Evolutionary conservation across 768 basidiomycete species (phyloP), one percentile per base, ranked within the genome.

Genomic region (Filobasidium wieringae): DNA sequence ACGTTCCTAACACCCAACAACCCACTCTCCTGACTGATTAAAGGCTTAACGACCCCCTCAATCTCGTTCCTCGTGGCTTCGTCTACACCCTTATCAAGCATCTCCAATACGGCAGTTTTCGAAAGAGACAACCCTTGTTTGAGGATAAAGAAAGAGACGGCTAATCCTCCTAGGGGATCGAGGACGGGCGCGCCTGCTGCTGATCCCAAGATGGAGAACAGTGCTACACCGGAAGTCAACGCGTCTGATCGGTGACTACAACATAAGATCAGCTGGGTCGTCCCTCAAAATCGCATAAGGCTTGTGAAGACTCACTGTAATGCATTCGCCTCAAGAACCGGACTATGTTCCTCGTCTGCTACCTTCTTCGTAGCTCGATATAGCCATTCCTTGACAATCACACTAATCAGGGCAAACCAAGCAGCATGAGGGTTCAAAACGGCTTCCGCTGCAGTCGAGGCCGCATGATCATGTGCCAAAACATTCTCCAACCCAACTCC

Each of bases 271-370:
- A n/a, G n/a, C n/a, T n/a, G n/a, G n/a, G n/a, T n/a, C n/a, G n/a
- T n/a, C n/a, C n/a, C n/a, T n/a, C n/a, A n/a, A n/a, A n/a, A n/a
- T n/a, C n/a, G n/a, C n/a, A n/a, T n/a, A 8, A 9, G 8, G n/a
- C 27, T 17, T 2, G 29, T 3, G 31, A 22, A 30, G 11, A 69
- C 71, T 66, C 53, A 72, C 69, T 97, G 93, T 56, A 91, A 80
- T 6, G 93, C 95, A 71, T 97, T 99, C n/a, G 95, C 95, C 19
- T 85, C 77, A 53, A 99, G 75, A 0, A 99, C 95, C 4, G 88
- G 87, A 67, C 86, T 88, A 66, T 84, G 83, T 73, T 96, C 91
- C 65, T 88, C 82, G 57, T 88, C 83, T 11, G 93, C 95, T 30
- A 99, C 92, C 55, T 80, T 81, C 68, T 86, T 86, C 47, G 91